phyloP scores from a whole-genome alignment of 2,329 filamentous ascomycete species.

The Rutstroemia sp. region DNA sequence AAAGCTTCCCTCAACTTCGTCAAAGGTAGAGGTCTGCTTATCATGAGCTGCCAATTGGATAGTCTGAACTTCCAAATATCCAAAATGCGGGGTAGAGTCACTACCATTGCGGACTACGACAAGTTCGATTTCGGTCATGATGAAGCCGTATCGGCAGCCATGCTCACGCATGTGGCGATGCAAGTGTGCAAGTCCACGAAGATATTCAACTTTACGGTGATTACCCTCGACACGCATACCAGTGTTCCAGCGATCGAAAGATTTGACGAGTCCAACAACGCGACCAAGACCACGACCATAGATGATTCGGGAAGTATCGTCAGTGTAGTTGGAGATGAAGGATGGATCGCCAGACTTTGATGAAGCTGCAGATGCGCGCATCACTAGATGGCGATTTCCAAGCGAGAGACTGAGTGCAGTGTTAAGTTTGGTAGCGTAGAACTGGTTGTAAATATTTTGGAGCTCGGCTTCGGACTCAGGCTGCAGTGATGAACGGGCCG shows the following conservation, averaged over 20 bases:
- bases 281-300: constrained; percentile 48
- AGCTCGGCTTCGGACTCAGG: constrained; percentile 75
- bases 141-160: constrained; percentile 88
- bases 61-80: constrained; percentile 70
- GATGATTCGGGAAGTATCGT: constrained; percentile 40
- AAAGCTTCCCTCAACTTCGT: constrained; percentile 18
- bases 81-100: constrained; percentile 70
- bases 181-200: constrained; percentile 76
- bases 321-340: constrained; percentile 46
- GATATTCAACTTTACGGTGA: constrained; percentile 80
- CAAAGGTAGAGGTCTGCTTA: constrained; percentile 15
- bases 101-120: constrained; percentile 78
- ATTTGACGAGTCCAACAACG: constrained; percentile 79
- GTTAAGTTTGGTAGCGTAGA: constrained; percentile 84
- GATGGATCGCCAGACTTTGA: constrained; percentile 26
- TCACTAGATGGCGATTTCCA: constrained; percentile 49
- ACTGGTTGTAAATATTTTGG: constrained; percentile 65
- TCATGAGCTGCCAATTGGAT: constrained; percentile 46
- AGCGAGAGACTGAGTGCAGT: constrained; percentile 72
- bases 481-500: constrained; percentile 43
- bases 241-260: constrained; percentile 91
- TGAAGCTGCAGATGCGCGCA: constrained; percentile 22
- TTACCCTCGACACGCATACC: constrained; percentile 84
- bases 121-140: constrained; percentile 92
- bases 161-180: constrained; percentile 93